Conservation (phyloP, 2,329 filamentous ascomycete genomes). For the Lojkania enalia region DNA sequence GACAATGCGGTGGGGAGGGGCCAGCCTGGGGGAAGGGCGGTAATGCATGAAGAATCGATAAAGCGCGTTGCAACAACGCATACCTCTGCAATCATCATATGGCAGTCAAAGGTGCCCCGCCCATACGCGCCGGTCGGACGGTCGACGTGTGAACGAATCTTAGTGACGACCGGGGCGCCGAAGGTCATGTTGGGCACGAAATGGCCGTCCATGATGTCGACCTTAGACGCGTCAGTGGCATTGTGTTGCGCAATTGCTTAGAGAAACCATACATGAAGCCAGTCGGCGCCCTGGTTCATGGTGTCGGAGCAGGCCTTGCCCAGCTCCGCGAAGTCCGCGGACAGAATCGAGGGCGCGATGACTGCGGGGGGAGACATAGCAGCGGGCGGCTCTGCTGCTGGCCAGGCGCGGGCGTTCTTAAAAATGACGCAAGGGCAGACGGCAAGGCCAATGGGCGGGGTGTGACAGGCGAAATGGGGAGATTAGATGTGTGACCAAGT, state of each 20-base stretch:
- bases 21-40: conserved; percentile 11
- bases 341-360: conserved; percentile 97
- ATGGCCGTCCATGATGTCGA: conserved; percentile 98
- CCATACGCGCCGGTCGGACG: conserved; percentile 69
- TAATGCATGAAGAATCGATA: conserved; percentile 12
- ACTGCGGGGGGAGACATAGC: conserved; percentile 86
- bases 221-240: conserved; percentile 75
- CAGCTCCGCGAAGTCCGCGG: conserved; percentile 89
- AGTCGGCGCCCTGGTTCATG: conserved; percentile 77
- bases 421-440: conserved; percentile 5
- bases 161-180: conserved; percentile 90
- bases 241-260: conserved; percentile 7
- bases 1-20: neutral
- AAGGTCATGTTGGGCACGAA: conserved; percentile 99
- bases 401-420: conserved; percentile 4
- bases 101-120: conserved; percentile 95
- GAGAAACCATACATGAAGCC: conserved; percentile 42
- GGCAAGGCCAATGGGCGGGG: conserved; percentile 22
- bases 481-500: conserved; percentile 29
- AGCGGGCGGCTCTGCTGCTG: conserved; percentile 35
- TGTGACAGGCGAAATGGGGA: conserved; percentile 18
- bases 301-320: conserved; percentile 85
- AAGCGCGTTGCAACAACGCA: conserved; percentile 5
- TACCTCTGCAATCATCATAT: conserved; percentile 99
- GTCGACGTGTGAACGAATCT: conserved; percentile 85